Conservation (phyloP, 2,329 filamentous ascomycete species). For the Gliomastix tumulicola region DNA sequence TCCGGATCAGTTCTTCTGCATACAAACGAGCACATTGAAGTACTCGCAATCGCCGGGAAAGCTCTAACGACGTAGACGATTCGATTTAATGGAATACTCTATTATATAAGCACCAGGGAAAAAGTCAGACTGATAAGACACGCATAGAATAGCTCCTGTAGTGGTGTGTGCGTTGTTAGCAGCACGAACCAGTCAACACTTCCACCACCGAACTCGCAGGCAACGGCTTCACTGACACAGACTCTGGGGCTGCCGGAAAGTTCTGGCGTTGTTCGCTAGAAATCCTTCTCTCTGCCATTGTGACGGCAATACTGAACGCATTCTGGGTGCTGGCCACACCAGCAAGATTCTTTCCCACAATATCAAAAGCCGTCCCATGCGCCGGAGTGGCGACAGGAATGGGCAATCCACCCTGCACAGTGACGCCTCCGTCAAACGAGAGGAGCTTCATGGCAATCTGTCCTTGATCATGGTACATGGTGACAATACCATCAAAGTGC, state of each 20-base stretch:
- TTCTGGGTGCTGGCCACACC: conserved; percentile 19
- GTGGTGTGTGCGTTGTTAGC: too few relatives aligned
- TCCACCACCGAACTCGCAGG: too few relatives aligned
- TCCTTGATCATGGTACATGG: conserved; percentile 27
- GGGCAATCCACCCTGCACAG: conserved; percentile 22
- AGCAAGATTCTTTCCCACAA: conserved; percentile 17
- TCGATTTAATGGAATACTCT: too few relatives aligned
- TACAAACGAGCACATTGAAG: too few relatives aligned
- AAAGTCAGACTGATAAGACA: too few relatives aligned
- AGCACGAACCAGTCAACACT: too few relatives aligned
- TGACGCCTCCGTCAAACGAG: conserved; percentile 23
- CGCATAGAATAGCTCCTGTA: too few relatives aligned
- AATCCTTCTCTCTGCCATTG: conserved; percentile 14
- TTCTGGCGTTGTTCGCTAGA: conserved; percentile 1
- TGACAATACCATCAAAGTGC: conserved; percentile 23
- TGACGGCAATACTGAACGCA: conserved; percentile 21
- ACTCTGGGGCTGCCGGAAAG: neutral
- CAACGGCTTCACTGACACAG: neutral
- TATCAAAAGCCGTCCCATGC: conserved; percentile 8
- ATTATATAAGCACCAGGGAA: too few relatives aligned
- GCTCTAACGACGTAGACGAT: too few relatives aligned
- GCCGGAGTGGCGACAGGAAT: conserved; percentile 17
- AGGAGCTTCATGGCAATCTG: conserved; percentile 26
- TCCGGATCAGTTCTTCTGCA: too few relatives aligned
- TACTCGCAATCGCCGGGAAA: too few relatives aligned